A percentile compares a stretch with the other conserved stretches of the same genome.
These are phyloP conservation scores for Monilinia fructicola DNA, from an alignment of 2,329 filamentous ascomycete genomes.

Conservation along the genomic window DNA sequence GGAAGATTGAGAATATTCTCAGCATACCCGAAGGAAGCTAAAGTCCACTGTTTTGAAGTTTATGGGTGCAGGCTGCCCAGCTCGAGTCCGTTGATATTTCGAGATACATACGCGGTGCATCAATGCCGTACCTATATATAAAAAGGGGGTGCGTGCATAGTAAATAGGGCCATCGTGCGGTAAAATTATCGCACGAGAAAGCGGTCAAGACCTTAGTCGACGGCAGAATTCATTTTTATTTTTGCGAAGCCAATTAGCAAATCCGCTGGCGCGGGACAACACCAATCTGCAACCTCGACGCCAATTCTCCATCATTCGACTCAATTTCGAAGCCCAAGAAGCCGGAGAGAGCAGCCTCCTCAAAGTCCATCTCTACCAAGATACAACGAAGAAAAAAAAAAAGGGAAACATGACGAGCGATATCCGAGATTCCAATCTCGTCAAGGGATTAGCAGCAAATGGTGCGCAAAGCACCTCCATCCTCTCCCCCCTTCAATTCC, in stretches of 20 bases:
- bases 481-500: neutral
- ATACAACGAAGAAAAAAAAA: neutral
- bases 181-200: neutral
- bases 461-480: constrained; percentile 30
- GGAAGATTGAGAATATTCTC: no score
- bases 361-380: no score
- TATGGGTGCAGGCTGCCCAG: no score
- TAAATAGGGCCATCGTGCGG: neutral
- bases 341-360: no score
- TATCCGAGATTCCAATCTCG: constrained; percentile 40
- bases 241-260: neutral
- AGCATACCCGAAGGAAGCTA: no score
- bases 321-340: no score
- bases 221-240: constrained; percentile 21
- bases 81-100: no score
- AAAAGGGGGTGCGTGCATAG: neutral
- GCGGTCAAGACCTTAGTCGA: neutral
- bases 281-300: no score
- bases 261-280: neutral
- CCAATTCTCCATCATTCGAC: no score
- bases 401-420: constrained; percentile 36
- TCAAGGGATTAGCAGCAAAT: constrained; percentile 43
- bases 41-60: no score
- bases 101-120: no score
- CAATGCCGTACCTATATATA: no score